Evolutionary conservation across 352 stramenopile genomes (phyloP).

Genomic region (Plasmopara halstedii): DNA sequence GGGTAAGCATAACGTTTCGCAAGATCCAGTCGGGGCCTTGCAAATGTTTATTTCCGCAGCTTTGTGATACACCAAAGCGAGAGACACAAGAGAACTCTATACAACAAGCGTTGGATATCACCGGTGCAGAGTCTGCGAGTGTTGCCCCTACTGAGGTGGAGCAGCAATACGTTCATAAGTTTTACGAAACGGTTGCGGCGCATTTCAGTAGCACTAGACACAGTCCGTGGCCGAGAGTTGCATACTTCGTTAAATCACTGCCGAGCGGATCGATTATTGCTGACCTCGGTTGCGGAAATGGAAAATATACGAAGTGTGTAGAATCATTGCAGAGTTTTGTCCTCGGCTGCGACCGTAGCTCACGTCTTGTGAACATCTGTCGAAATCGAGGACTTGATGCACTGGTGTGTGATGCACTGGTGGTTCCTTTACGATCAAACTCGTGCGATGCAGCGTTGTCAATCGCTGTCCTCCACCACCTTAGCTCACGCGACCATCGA

Average conservation of each 20-base stretch:
- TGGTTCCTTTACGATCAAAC: constrained; percentile 60
- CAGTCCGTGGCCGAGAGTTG: constrained; percentile 74
- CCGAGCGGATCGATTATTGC: constrained; percentile 55
- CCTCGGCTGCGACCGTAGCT: constrained; percentile 62
- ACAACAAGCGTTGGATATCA: constrained; percentile 1
- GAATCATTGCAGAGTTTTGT: constrained; percentile 34
- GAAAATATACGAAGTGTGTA: constrained; percentile 86
- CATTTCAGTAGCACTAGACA: constrained; percentile 86
- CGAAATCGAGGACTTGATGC: constrained; percentile 47
- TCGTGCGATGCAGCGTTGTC: constrained; percentile 76
- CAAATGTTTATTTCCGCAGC: constrained; percentile 55
- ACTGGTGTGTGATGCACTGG: constrained; percentile 67
- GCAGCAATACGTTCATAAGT: constrained; percentile 77
- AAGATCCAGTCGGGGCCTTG: constrained; percentile 68
- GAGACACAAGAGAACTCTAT: constrained; percentile 8
- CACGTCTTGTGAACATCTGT: constrained; percentile 61
- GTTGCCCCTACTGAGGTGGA: constrained; percentile 55
- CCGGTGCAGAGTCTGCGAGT: constrained; percentile 2
- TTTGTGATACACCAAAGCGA: constrained; percentile 46
- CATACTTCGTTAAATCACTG: constrained; percentile 51
- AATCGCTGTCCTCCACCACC: constrained; percentile 80
- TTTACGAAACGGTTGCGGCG: constrained; percentile 77
- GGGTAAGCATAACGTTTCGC: constrained; percentile 85
- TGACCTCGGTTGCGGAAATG: constrained; percentile 82
- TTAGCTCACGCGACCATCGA: constrained; percentile 66